Percentiles rank a stretch among this genome's conserved stretches.
Conservation (phyloP, 345 rosid species). For the Camelina laxa region DNA sequence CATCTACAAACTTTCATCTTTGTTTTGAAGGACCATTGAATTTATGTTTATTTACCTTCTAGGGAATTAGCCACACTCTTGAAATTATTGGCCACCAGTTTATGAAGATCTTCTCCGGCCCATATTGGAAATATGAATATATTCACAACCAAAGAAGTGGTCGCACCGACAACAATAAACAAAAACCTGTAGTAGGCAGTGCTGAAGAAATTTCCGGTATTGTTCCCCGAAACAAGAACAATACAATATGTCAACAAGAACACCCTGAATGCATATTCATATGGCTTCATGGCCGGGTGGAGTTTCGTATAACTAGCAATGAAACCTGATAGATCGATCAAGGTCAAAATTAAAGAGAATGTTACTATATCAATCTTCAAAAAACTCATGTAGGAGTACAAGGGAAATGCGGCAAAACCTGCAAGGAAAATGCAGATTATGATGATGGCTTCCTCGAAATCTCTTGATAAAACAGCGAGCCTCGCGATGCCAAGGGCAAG, state of each 20-base stretch:
- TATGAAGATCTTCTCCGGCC: constrained; percentile 93
- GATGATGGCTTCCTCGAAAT: constrained; percentile 54
- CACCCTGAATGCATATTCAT: constrained; percentile 79
- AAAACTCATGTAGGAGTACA: not conserved
- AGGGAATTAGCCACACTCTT: constrained; percentile 72
- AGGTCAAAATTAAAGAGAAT: constrained; percentile 7
- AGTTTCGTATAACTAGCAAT: constrained; percentile 67
- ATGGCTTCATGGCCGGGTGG: constrained; percentile 68
- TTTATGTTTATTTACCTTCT: constrained; percentile 57
- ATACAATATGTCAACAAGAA: constrained; percentile 85
- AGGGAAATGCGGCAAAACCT: constrained; percentile 56
- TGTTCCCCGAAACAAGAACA: constrained; percentile 72
- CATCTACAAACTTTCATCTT: not conserved
- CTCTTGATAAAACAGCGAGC: constrained; percentile 53
- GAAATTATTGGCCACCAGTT: constrained; percentile 76
- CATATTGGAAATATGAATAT: constrained; percentile 74
- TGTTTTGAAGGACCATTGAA: not conserved
- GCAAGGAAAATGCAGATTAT: constrained; percentile 57
- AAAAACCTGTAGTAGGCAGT: constrained; percentile 66
- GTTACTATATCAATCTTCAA: constrained; percentile 9
- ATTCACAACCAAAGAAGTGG: constrained; percentile 61
- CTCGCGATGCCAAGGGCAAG: constrained; percentile 81
- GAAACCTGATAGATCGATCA: constrained; percentile 55
- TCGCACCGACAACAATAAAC: constrained; percentile 75
- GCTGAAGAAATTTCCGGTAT: constrained; percentile 52